These are phyloP conservation scores for Linderniella brevidens DNA, from an alignment of 257 asterid species.

Conservation along the genomic window DNA sequence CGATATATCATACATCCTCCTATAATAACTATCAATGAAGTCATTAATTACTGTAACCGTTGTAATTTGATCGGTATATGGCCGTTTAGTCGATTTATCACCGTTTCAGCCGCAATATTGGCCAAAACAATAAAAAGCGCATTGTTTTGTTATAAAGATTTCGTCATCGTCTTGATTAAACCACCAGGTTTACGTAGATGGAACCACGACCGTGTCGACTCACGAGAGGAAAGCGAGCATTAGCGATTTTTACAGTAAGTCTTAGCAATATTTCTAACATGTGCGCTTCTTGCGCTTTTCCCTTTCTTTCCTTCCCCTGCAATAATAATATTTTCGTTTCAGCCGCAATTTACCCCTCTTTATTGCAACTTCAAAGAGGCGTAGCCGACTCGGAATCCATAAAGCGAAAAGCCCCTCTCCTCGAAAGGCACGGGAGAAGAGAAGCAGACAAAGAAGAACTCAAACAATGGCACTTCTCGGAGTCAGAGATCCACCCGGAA, in stretches of 20 bases:
- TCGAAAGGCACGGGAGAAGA: conserved; percentile 53
- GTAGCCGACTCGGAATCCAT: conserved; percentile 73
- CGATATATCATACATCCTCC: no score
- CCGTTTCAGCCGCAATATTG: no score
- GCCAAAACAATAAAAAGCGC: no score
- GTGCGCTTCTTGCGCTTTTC: not conserved
- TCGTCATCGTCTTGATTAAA: not conserved
- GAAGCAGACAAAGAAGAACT: not conserved
- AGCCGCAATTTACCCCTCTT: conserved; percentile 89
- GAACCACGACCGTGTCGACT: conserved; percentile 86
- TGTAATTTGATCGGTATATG: no score
- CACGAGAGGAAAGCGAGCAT: conserved; percentile 93
- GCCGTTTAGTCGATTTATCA: no score
- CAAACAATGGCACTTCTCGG: no score
- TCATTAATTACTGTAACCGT: no score
- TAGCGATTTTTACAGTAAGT: conserved; percentile 79
- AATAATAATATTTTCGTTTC: conserved; percentile 14
- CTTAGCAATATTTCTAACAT: conserved; percentile 5
- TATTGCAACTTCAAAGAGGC: conserved; percentile 76
- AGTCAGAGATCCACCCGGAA: conserved; percentile 55
- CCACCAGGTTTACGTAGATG: conserved; percentile 74
- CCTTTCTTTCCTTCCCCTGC: conserved; percentile 2
- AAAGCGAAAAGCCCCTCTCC: conserved; percentile 57
- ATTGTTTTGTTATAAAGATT: no score
- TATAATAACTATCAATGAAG: no score